Percentiles rank a stretch among this genome's conserved stretches.
Evolutionary conservation across 1,139 yeast genomes (phyloP).

Genomic region (Scheffersomyces insectosa): DNA sequence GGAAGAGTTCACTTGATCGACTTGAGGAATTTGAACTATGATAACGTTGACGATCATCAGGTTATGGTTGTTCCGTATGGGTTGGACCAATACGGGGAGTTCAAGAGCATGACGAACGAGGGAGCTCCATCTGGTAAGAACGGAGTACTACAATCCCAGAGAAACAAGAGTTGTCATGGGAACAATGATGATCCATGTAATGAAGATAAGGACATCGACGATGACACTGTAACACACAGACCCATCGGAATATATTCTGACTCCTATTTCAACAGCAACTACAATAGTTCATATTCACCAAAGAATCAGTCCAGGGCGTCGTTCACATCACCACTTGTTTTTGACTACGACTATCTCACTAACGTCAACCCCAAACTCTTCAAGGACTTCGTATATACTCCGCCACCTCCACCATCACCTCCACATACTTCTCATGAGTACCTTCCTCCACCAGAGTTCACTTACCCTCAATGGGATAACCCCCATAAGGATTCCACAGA

Average conservation of each 20-base stretch:
- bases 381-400: constrained; percentile 36
- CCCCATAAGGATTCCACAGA: constrained; percentile 2
- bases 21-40: constrained; percentile 56
- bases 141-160: neutral
- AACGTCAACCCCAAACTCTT: constrained; percentile 40
- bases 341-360: constrained; percentile 45
- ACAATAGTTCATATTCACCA: neutral
- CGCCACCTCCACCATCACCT: constrained; percentile 20
- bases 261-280: neutral
- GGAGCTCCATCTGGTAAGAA: too few relatives aligned
- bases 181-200: neutral
- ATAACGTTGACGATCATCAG: constrained; percentile 54
- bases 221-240: constrained; percentile 4
- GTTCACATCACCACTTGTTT: constrained; percentile 46
- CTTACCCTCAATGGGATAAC: constrained; percentile 24
- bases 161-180: neutral
- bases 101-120: constrained; percentile 11
- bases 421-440: constrained; percentile 1
- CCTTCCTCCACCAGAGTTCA: constrained; percentile 22
- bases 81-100: constrained; percentile 41
- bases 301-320: constrained; percentile 2
- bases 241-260: constrained; percentile 15
- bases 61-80: constrained; percentile 59
- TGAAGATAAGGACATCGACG: constrained; percentile 1
- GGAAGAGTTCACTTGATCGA: constrained; percentile 86